Base-by-base conservation (phyloP, 768 basidiomycete species). In the Paxillus involutus region DNA sequence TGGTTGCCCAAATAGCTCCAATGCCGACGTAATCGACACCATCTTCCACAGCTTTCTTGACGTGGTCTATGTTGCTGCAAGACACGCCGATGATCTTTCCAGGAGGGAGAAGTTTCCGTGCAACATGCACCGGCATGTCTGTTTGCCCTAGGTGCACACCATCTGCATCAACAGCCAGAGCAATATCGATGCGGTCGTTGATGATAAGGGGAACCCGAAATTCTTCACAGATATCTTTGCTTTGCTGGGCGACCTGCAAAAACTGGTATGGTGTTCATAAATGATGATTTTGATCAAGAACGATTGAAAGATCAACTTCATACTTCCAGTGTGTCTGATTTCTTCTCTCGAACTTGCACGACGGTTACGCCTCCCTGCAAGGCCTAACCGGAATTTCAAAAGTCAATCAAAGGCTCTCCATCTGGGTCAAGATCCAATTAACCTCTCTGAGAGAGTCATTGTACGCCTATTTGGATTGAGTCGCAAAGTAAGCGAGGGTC, bases 121-220 rank as follows among this genome's bases (percentile, higher is more conserved):
- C 93, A 41, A 82, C 65, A 40, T 76, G 64, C 11, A 89, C 76
- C 3, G 89, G 82, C 81, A 92, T 89, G 67, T 96, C 94, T 0
- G 82, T 80, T 71, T 97, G 95, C 6, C 95, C 95, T 42, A 97
- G 75, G 66, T 98, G 95, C 11, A 96, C 85, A 14, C 94, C 94
- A 43, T 81, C 80, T 3, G 87, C 86, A 42, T 81, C 75, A 19
- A 91, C 73, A 7, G 91, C 89, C 19, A 94, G 77, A 9, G 89
- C 91, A 21, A 98, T 83, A 62, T 97, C 95, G 53, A 96, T 76
- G 11, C 93, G 83, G 68, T 91, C 89, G 65, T 94, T 92, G 71
- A 98, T 89, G 54, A 98, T 75, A 5, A 97, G 72, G 0, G 93
- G 94, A 29, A 96, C 81, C 40, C 80, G 77, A 77, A 92, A 88